Base-by-base conservation (phyloP, 306 rosid species). In the Sindora glabra region DNA sequence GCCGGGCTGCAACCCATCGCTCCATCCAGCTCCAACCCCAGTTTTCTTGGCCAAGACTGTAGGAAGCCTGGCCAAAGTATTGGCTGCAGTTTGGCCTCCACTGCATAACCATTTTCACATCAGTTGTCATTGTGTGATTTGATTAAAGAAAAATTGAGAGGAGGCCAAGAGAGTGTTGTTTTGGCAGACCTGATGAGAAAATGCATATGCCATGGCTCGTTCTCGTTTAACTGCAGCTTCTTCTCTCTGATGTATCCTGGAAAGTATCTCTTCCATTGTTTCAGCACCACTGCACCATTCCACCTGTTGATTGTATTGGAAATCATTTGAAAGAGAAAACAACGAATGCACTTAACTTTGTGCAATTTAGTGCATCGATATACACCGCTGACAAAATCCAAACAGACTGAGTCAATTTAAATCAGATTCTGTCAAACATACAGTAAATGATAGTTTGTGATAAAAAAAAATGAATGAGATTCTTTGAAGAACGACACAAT, bases 21-120 rank as follows among this genome's bases (percentile, higher is more conserved):
- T 85, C 94, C 25, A 30, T 74, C 96, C 94, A 88, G 72, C 95
- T 85, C 96, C 96, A 89, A 41, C 96, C 95, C 90, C 90, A 89
- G 52, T 77, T 83, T 49, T 76, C 90, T 53, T 75, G 85, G 14
- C 87, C 83, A 33, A 83, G 76, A 59, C 75, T 59, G 45, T 64
- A 74, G 16, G 89, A 77, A 62, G 87, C 84, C 40, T 81, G 90
- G 6, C 86, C 89, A 27, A 85, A 71, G 65, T 76, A 76, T 42
- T 83, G 87, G 70, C 79, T 89, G 23, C 90, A 79, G 58, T 89
- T 83, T 51, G 90, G 90, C 51, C 90, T 82, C 96, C 90, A 85
- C 90, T 89, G 82, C 83, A 78, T 25, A 37, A 46, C 39, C 46
- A 59, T 30, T 10, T 58, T 64, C 42, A 52, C 46, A 37, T 53